Conservation (phyloP, 108 stramenopile genomes). For the Skeletonema grethae region DNA sequence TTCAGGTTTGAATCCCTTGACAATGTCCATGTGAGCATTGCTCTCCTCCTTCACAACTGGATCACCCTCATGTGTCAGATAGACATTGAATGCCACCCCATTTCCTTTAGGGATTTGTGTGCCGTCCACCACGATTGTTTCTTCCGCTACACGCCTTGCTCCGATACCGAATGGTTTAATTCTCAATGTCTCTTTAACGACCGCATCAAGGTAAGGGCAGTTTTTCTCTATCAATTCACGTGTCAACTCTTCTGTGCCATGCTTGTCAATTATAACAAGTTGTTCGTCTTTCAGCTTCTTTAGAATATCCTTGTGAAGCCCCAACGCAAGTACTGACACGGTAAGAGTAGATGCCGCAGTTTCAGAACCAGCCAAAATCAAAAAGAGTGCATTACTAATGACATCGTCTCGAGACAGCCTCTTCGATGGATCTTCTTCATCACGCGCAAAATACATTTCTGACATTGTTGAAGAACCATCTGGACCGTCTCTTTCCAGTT, state of each 20-base stretch:
- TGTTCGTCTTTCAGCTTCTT: slow-evolving; percentile 58
- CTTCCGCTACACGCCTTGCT: slow-evolving; percentile 26
- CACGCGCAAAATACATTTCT: slow-evolving; percentile 56
- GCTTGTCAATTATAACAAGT: slow-evolving; percentile 24
- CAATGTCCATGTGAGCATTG: slow-evolving; percentile 53
- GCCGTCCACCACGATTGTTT: slow-evolving; percentile 53
- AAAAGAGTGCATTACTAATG: slow-evolving; percentile 52
- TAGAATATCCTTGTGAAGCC: slow-evolving; percentile 50
- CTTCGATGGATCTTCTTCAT: slow-evolving; percentile 38
- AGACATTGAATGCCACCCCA: slow-evolving; percentile 39
- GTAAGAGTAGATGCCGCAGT: slow-evolving; percentile 55
- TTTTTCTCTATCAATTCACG: slow-evolving; percentile 48
- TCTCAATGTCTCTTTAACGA: slow-evolving; percentile 55
- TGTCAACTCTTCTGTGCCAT: slow-evolving; percentile 33
- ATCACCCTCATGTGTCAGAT: slow-evolving; percentile 45
- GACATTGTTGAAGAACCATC: slow-evolving; percentile 51
- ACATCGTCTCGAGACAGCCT: slow-evolving; percentile 40
- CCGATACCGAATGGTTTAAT: slow-evolving; percentile 45
- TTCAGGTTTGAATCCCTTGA: slow-evolving; percentile 49
- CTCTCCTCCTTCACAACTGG: slow-evolving; percentile 20
- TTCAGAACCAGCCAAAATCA: slow-evolving; percentile 57
- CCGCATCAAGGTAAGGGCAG: slow-evolving; percentile 50
- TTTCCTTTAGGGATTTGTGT: slow-evolving; percentile 56
- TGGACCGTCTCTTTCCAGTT: slow-evolving; percentile 44
- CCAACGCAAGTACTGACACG: slow-evolving; percentile 39